phyloP scores from a whole-genome alignment of 139 green algal genomes.

The Chlorella vulgaris region DNA sequence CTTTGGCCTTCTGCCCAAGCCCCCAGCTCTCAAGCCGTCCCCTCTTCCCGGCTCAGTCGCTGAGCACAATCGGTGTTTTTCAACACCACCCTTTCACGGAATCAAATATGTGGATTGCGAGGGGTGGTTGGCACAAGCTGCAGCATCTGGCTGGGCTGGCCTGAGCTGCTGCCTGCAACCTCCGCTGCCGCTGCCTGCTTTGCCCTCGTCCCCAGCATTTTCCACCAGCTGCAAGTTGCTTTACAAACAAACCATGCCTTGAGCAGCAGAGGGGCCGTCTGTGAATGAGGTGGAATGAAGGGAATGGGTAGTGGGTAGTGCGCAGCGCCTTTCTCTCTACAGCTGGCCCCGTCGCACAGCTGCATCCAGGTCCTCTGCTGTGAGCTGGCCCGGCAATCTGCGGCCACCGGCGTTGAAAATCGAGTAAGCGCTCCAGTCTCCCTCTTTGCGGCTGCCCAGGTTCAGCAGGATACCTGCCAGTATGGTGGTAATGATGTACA shows the following conservation, averaged over 20 bases:
- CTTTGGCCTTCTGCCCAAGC: too few species aligned
- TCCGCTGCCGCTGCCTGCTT: background rate
- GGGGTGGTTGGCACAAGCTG: too few species aligned
- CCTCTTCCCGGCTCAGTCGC: background rate
- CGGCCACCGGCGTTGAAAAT: slow-evolving; percentile 57
- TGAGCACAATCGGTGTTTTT: slow-evolving; percentile 12
- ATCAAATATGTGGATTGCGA: too few species aligned
- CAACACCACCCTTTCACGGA: background rate
- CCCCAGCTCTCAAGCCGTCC: background rate
- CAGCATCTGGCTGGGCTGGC: too few species aligned
- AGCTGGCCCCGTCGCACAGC: slow-evolving; percentile 48
- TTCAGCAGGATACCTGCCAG: slow-evolving; percentile 58
- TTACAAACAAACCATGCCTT: too few species aligned
- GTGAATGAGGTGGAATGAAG: too few species aligned
- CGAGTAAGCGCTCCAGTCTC: slow-evolving; percentile 51
- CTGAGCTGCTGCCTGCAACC: background rate
- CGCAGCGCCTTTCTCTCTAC: background rate
- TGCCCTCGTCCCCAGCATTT: too few species aligned
- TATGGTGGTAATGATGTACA: slow-evolving; percentile 40
- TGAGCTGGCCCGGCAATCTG: slow-evolving; percentile 59
- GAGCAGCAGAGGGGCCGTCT: too few species aligned
- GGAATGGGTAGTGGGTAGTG: too few species aligned
- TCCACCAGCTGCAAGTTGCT: too few species aligned
- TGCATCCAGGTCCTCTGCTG: slow-evolving; percentile 53
- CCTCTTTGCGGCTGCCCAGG: slow-evolving; percentile 50